Conservation (phyloP, 179 eudicot species). For the Drosera spatulata region DNA sequence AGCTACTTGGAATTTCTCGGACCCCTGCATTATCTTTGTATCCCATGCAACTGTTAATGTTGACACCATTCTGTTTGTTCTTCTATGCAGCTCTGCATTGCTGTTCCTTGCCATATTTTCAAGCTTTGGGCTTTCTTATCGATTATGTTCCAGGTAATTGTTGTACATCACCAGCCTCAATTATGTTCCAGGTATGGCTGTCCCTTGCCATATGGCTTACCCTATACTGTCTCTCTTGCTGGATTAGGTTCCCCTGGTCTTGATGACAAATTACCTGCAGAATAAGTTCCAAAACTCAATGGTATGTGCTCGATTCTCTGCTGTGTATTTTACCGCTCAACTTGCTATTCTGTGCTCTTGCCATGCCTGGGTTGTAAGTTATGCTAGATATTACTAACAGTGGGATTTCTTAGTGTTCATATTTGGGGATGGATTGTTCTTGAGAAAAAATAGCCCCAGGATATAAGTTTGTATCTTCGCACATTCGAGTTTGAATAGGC, state of each 20-base stretch:
- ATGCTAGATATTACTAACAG: background rate
- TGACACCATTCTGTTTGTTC: background rate
- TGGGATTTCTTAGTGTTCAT: too few species aligned
- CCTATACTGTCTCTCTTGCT: conserved; percentile 1
- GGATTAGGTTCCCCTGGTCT: conserved; percentile 72
- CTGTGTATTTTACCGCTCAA: background rate
- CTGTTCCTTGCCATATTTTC: conserved; percentile 94
- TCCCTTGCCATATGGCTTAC: background rate
- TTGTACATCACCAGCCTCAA: background rate
- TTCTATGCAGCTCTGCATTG: conserved; percentile 75
- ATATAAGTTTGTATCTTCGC: too few species aligned
- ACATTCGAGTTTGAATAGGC: too few species aligned
- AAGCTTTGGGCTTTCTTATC: conserved; percentile 94
- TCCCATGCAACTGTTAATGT: background rate
- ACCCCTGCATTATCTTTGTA: background rate
- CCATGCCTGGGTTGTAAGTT: too few species aligned
- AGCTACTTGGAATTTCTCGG: background rate
- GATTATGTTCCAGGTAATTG: conserved; percentile 87
- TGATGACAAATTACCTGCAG: conserved; percentile 64
- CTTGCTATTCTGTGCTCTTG: background rate
- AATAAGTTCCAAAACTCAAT: conserved; percentile 70
- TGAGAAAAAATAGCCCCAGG: background rate
- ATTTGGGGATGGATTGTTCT: too few species aligned
- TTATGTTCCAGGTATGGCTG: background rate
- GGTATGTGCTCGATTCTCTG: conserved; percentile 26